These are phyloP conservation scores for Syzygium aqueum DNA, from an alignment of 345 rosid species.

Conservation along the genomic window DNA sequence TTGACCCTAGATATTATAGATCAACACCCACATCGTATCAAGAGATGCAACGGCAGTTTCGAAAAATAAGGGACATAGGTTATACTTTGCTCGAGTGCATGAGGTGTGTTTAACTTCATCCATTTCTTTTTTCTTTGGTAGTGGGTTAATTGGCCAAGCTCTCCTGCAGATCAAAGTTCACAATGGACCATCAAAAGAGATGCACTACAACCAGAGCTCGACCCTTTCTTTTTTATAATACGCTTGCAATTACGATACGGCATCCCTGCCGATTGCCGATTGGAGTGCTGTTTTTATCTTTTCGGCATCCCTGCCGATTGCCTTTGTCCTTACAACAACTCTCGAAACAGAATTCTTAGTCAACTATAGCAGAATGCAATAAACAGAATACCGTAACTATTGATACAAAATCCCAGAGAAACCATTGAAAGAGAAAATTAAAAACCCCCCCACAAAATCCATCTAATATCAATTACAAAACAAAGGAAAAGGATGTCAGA, in stretches of 20 bases:
- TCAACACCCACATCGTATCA: not conserved
- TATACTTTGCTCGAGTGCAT: too few relatives aligned
- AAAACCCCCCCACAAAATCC: not conserved
- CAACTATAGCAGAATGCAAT: not conserved
- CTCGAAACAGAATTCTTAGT: not conserved
- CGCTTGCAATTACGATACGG: too few relatives aligned
- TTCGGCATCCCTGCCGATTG: not conserved
- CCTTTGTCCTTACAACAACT: not conserved
- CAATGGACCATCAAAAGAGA: too few relatives aligned
- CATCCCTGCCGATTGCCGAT: too few relatives aligned
- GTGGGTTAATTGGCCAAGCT: too few relatives aligned
- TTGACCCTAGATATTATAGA: not conserved
- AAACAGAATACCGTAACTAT: not conserved
- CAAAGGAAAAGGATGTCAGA: not conserved
- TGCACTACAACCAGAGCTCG: too few relatives aligned
- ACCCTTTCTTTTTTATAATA: too few relatives aligned
- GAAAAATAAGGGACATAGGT: too few relatives aligned
- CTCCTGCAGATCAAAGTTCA: too few relatives aligned
- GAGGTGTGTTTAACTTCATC: too few relatives aligned
- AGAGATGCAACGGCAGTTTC: not conserved
- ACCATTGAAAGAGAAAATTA: not conserved
- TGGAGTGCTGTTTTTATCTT: not conserved
- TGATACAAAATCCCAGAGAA: not conserved
- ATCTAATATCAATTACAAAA: not conserved
- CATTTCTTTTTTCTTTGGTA: too few relatives aligned